Evolutionary conservation across 1,139 yeast species (phyloP).

Genomic region (Taphrina sp.): DNA sequence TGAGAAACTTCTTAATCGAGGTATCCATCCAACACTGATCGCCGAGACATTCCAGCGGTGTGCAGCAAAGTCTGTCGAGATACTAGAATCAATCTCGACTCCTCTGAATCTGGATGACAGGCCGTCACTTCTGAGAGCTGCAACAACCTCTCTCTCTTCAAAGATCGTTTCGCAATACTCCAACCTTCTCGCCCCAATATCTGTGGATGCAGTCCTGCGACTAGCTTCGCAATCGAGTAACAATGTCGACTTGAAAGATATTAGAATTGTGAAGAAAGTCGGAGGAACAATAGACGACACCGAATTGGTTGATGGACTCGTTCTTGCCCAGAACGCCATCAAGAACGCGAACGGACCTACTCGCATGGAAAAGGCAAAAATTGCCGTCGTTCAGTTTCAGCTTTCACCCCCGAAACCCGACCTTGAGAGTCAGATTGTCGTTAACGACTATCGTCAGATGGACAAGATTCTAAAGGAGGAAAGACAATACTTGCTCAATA

Average conservation of each 20-base stretch:
- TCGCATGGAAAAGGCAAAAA: slow-evolving; percentile 87
- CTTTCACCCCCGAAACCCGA: slow-evolving; percentile 98
- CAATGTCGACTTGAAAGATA: slow-evolving; percentile 83
- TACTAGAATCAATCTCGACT: slow-evolving; percentile 79
- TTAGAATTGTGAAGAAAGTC: slow-evolving; percentile 83
- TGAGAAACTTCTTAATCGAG: slow-evolving; percentile 79
- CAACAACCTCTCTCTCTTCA: slow-evolving; percentile 87
- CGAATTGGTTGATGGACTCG: slow-evolving; percentile 87
- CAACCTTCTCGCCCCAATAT: slow-evolving; percentile 79
- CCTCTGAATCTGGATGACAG: slow-evolving; percentile 72
- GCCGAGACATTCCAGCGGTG: slow-evolving; percentile 96
- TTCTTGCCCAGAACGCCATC: slow-evolving; percentile 82
- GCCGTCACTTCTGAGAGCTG: slow-evolving; percentile 83
- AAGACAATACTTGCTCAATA: slow-evolving; percentile 87
- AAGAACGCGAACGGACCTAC: slow-evolving; percentile 96
- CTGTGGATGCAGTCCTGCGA: slow-evolving; percentile 88
- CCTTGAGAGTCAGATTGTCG: slow-evolving; percentile 95
- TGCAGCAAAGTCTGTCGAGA: slow-evolving; percentile 80
- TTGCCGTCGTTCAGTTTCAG: slow-evolving; percentile 92
- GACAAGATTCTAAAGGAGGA: slow-evolving; percentile 97
- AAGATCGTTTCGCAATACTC: slow-evolving; percentile 87
- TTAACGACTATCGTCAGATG: slow-evolving; percentile 97
- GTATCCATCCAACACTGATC: slow-evolving; percentile 92
- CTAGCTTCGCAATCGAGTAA: slow-evolving; percentile 55
- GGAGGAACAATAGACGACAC: slow-evolving; percentile 99